These are phyloP conservation scores for Euphorbia schlechtendalii DNA, from an alignment of 441 rosid genomes.

Conservation along the genomic window DNA sequence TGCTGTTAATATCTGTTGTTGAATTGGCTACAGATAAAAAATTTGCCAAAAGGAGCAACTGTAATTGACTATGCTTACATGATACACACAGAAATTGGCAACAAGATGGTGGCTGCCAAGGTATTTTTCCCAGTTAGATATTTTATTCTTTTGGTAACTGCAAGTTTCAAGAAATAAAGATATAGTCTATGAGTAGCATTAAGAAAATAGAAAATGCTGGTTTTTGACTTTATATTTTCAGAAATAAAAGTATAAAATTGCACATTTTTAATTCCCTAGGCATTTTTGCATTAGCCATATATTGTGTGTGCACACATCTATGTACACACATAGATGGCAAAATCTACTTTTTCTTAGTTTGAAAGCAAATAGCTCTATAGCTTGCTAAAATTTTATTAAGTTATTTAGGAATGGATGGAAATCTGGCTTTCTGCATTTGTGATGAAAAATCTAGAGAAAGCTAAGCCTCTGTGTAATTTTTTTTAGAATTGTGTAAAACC, in stretches of 20 bases:
- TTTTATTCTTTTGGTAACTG: not conserved
- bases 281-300: not conserved
- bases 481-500: not conserved
- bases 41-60: constrained; percentile 92
- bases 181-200: not conserved
- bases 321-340: no score
- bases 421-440: constrained; percentile 9
- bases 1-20: constrained; percentile 14
- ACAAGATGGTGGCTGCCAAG: constrained; percentile 98
- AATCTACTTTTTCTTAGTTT: no score
- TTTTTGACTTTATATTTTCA: not conserved
- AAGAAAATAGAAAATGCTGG: not conserved
- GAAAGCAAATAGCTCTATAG: no score
- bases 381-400: not conserved
- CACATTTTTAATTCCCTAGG: not conserved
- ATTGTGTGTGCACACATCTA: no score
- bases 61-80: constrained; percentile 93
- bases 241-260: no score
- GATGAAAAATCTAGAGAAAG: not conserved
- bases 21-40: constrained; percentile 63
- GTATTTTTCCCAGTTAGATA: constrained; percentile 29
- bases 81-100: constrained; percentile 96
- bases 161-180: not conserved
- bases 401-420: not conserved
- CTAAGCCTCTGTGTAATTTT: not conserved